Conservation (phyloP, 139 green algal genomes). For the Raphidocelis subcapitata region DNA sequence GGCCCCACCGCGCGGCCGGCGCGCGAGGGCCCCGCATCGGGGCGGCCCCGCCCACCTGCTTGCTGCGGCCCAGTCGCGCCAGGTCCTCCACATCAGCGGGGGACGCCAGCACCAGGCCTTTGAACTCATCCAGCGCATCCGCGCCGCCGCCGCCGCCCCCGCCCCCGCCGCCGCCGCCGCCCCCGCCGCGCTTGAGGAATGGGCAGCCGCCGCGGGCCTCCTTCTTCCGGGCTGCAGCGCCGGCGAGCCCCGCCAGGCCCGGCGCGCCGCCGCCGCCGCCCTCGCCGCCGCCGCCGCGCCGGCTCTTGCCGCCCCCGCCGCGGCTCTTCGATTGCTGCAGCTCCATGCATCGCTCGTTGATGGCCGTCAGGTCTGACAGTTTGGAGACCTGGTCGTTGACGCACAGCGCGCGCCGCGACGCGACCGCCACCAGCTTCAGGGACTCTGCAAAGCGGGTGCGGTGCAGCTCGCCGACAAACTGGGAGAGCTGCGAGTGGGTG, state of each 20-base stretch:
- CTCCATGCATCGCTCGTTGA: conserved; percentile 93
- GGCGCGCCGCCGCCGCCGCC: conserved; percentile 7
- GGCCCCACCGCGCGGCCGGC: too few species aligned
- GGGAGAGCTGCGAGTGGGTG: conserved; percentile 97
- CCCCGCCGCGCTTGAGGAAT: conserved; percentile 17
- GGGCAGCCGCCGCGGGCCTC: conserved; percentile 26
- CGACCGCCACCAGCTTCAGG: conserved; percentile 67
- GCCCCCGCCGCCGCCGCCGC: too few species aligned
- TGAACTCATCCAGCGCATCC: conserved; percentile 28
- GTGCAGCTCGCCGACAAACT: conserved; percentile 83
- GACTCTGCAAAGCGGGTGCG: conserved; percentile 63
- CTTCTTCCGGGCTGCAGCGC: neutral
- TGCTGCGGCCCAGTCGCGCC: conserved; percentile 45
- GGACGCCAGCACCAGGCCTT: conserved; percentile 40
- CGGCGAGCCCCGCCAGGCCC: neutral
- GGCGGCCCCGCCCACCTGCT: conserved; percentile 67
- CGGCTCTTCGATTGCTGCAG: conserved; percentile 58
- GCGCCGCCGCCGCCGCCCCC: too few species aligned
- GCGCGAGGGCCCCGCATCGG: too few species aligned
- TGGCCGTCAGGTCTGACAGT: conserved; percentile 41
- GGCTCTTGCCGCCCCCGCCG: conserved; percentile 24
- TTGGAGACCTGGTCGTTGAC: conserved; percentile 69
- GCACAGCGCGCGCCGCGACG: conserved; percentile 69
- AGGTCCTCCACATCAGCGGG: conserved; percentile 96
- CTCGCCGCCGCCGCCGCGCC: neutral